Conservation (phyloP, 495 filamentous ascomycete species). For the Tuber microsphaerosporum region DNA sequence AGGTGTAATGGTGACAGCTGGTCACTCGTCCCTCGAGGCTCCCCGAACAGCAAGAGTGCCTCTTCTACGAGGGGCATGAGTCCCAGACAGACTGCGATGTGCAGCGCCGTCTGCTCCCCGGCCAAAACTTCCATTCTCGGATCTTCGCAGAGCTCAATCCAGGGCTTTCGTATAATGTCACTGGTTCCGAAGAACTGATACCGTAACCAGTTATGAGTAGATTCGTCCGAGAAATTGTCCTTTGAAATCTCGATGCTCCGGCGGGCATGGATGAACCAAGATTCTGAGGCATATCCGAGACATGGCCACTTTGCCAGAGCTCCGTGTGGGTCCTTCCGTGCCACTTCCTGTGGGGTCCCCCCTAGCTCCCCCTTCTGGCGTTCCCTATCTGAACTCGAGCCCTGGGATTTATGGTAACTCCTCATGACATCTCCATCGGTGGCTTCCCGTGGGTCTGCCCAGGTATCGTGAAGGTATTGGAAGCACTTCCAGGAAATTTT, state of each 20-base stretch:
- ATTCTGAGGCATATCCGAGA: neutral
- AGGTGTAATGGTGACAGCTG: too few relatives aligned
- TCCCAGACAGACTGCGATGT: neutral
- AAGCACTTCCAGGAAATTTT: neutral
- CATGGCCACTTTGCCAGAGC: neutral
- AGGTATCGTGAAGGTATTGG: neutral
- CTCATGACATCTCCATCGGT: fast-evolving
- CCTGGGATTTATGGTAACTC: too few relatives aligned
- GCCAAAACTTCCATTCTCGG: too few relatives aligned
- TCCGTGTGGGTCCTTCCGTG: too few relatives aligned
- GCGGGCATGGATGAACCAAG: neutral
- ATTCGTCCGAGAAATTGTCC: too few relatives aligned
- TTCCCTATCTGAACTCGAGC: neutral
- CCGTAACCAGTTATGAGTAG: too few relatives aligned
- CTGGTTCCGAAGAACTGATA: neutral
- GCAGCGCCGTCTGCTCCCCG: neutral
- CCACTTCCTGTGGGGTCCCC: too few relatives aligned
- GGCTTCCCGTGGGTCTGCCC: neutral
- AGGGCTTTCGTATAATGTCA: neutral
- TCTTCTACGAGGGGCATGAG: neutral
- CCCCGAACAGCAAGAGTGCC: too few relatives aligned
- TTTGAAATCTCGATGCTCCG: too few relatives aligned
- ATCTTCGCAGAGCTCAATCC: too few relatives aligned
- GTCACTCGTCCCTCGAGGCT: too few relatives aligned
- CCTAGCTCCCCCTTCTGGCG: neutral